Evolutionary conservation across 257 asterid species (phyloP).

Genomic region (Forsythia viridissima): DNA sequence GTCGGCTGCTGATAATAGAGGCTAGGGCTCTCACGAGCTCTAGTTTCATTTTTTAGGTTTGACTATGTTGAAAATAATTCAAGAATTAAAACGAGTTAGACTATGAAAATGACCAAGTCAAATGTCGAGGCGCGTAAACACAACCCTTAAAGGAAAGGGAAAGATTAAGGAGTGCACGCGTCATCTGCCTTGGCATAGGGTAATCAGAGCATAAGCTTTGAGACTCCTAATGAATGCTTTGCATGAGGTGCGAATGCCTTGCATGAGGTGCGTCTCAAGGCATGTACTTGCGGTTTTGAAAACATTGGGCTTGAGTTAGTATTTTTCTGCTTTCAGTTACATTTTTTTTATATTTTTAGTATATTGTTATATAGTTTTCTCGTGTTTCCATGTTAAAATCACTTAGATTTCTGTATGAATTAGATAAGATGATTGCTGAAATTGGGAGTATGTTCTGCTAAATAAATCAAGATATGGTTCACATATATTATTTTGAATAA

Average conservation of each 20-base stretch:
- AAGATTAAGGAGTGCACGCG: background rate
- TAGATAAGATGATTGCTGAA: background rate
- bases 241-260: background rate
- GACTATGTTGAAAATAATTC: too few relatives aligned
- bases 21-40: background rate
- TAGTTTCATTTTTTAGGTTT: background rate
- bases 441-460: background rate
- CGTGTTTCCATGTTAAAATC: background rate
- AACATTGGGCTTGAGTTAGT: too few relatives aligned
- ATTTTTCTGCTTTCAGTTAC: too few relatives aligned
- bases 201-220: background rate
- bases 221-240: background rate
- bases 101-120: background rate
- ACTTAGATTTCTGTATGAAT: background rate
- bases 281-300: background rate
- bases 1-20: background rate
- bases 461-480: background rate
- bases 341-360: too few relatives aligned
- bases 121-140: background rate
- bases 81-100: background rate
- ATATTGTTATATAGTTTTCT: background rate
- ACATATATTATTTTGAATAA: background rate
- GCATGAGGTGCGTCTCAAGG: background rate
- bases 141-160: background rate
- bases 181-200: background rate